Percentiles rank a stretch among this genome's conserved stretches.
phyloP scores from a whole-genome alignment of 164 flowering plant species.

The Chloranthus sessilifolius region DNA sequence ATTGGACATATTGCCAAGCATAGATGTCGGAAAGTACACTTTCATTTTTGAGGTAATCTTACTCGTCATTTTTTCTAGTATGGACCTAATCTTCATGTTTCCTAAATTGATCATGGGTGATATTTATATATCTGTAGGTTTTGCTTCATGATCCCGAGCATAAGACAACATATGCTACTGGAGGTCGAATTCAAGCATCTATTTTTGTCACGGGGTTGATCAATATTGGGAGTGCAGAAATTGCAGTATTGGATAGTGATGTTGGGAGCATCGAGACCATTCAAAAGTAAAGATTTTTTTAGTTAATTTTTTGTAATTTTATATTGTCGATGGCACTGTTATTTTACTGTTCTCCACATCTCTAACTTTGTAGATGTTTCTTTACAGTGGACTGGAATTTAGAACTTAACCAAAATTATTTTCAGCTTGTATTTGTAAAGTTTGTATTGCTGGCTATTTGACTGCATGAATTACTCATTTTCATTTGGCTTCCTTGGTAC shows the following conservation, averaged over 20 bases:
- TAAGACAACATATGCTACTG: conserved; percentile 59
- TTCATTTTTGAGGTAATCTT: conserved; percentile 72
- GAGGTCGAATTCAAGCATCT: conserved; percentile 49
- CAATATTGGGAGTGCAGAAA: conserved; percentile 55
- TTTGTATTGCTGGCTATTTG: no score
- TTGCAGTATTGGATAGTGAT: conserved; percentile 81
- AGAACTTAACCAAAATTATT: no score
- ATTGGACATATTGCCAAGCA: conserved; percentile 50
- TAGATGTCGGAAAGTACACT: conserved; percentile 76
- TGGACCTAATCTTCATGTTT: conserved; percentile 1
- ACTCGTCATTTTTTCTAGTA: background rate
- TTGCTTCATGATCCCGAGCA: conserved; percentile 59
- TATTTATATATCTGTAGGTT: conserved; percentile 33
- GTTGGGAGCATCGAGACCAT: conserved; percentile 61
- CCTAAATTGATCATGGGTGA: conserved; percentile 6
- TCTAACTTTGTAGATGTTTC: no score
- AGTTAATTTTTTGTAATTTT: background rate
- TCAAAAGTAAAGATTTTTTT: conserved; percentile 48
- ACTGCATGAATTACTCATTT: no score
- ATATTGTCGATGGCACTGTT: no score
- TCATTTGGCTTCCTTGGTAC: no score
- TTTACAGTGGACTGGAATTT: no score
- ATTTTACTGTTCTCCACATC: no score
- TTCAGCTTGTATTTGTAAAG: no score
- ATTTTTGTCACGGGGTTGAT: conserved; percentile 63